Base-by-base conservation (phyloP, 2,329 filamentous ascomycete species). In the Colletotrichum lindemuthianum region DNA sequence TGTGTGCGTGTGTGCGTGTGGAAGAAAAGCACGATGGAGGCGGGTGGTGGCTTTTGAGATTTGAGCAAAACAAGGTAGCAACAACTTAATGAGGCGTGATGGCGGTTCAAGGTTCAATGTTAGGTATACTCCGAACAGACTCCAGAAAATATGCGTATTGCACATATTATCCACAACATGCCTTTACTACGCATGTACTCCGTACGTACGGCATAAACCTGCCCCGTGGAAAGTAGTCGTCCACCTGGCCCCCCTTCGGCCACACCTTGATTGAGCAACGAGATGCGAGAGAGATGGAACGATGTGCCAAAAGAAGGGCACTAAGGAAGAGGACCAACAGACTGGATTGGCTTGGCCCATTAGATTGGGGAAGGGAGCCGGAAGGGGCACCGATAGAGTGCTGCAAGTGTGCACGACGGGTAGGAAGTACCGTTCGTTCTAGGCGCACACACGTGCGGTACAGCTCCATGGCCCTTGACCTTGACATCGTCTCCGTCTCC, bases 341-440 rank as follows among this genome's bases (percentile, higher is more conserved):
- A 24, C 60, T 65, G 66, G 66, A 65, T 67, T 64, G 59, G 66
- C 66, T 68, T 68, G 66, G 64, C 66, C 67, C 51, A 54, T 67
- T 60, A 65, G 66, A 68, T 63, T 64, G 49, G 66, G 59, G 58
- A 66, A 63, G 65, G 61, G 50, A 67, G 51, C 59, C 64, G 66
- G 66, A 68, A 68, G 66, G 64, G 60, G 66, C 64, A 68, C 66
- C 64, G 59, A 68, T 67, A 68, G 64, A 68, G 53, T 66, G 55
- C 66, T 66, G 63, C 63, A 57, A 59, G 63, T 63, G 59, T 53
- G 57, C 34, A 57, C 36, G 66, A 60, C 63, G 66, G 63, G 63
- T 64, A 24, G 32, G 59, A 67, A 68, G 66, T 68, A 68, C 64
- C 64, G 64, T 65, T 65, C 66, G 59, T 59, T 67, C 66, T 68